These are phyloP conservation scores for Vickermania spadyakhi DNA, from an alignment of 208 protist species.

Conservation along the genomic window DNA sequence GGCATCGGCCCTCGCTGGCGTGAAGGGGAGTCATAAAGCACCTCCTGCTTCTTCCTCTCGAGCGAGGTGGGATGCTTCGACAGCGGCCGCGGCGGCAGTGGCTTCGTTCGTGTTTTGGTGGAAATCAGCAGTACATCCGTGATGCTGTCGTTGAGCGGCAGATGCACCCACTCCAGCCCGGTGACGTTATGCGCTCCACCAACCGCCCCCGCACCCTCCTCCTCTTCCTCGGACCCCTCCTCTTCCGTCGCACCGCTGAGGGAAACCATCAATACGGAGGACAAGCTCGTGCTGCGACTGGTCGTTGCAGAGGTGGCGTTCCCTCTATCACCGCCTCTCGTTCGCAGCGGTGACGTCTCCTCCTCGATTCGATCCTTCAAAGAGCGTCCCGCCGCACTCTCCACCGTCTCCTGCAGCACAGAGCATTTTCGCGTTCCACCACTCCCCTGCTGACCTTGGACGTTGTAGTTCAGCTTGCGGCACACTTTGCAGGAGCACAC, in stretches of 20 bases:
- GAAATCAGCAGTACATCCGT: slow-evolving; percentile 4
- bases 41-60: no score
- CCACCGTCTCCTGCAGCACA: background rate
- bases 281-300: background rate
- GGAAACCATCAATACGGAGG: background rate
- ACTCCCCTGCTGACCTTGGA: slow-evolving; percentile 6
- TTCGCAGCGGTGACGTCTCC: no score
- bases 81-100: background rate
- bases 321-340: no score
- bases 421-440: background rate
- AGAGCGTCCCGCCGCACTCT: background rate
- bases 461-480: slow-evolving; percentile 15
- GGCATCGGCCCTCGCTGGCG: background rate
- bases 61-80: background rate
- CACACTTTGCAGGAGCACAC: slow-evolving; percentile 60
- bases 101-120: background rate
- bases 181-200: background rate
- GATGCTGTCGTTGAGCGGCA: slow-evolving; percentile 29
- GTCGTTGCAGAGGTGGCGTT: background rate
- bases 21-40: no score
- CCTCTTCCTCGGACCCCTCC: background rate
- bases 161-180: slow-evolving; percentile 75
- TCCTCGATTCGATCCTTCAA: background rate
- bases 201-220: background rate
- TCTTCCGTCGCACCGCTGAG: background rate